These are phyloP conservation scores for Oemleria cerasiformis DNA, from an alignment of 306 rosid genomes.

Conservation along the genomic window DNA sequence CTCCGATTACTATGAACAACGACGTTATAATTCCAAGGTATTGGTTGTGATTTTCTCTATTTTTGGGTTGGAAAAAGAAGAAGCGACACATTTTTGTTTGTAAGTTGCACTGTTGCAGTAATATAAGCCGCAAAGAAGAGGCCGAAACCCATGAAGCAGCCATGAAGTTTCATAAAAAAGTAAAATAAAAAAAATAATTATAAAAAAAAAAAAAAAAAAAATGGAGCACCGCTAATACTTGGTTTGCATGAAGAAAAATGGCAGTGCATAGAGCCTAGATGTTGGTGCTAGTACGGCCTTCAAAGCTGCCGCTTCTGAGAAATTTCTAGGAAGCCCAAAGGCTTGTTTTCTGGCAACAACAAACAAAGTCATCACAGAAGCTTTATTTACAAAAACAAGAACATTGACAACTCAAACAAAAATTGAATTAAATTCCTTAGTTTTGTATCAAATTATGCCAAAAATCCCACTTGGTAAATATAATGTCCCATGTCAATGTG, in stretches of 20 bases:
- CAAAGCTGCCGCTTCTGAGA: slow-evolving; percentile 25
- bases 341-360: not conserved
- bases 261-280: no score
- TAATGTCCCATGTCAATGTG: no score
- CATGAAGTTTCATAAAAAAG: slow-evolving; percentile 22
- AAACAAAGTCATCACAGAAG: not conserved
- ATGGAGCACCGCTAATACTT: no score
- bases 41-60: not conserved
- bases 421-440: not conserved
- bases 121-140: not conserved
- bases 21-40: no score
- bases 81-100: not conserved
- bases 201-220: no score
- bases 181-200: not conserved
- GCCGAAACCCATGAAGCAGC: slow-evolving; percentile 11
- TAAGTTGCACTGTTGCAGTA: not conserved
- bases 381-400: not conserved
- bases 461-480: no score
- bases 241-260: no score
- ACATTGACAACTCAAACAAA: not conserved
- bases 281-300: not conserved
- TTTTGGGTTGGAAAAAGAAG: not conserved
- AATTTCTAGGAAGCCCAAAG: slow-evolving; percentile 18
- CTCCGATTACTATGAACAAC: no score
- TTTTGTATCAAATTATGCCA: not conserved